Conservation (phyloP, 805 yeast genomes). For the Hemisphaericaspora nanyangensis region DNA sequence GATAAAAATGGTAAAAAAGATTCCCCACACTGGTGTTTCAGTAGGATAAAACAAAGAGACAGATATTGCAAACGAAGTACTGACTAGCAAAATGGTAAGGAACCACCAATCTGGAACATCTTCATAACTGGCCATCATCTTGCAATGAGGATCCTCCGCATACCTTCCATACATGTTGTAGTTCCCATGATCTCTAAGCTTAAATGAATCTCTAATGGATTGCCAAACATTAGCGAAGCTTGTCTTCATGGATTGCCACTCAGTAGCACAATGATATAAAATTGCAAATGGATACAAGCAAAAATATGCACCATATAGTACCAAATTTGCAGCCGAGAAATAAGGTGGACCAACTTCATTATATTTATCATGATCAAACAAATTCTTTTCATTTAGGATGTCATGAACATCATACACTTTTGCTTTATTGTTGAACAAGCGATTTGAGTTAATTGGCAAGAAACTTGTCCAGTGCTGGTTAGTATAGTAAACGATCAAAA, state of each 20-base stretch:
- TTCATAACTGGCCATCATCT: constrained; percentile 54
- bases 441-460: constrained; percentile 51
- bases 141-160: constrained; percentile 49
- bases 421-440: constrained; percentile 51
- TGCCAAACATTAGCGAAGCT: constrained; percentile 34
- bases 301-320: constrained; percentile 55
- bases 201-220: constrained; percentile 26
- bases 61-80: constrained; percentile 42
- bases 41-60: constrained; percentile 46
- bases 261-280: constrained; percentile 43
- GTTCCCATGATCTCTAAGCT: constrained; percentile 6
- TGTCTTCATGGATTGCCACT: constrained; percentile 39
- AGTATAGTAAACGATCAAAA: constrained; percentile 37
- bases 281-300: constrained; percentile 55
- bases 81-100: constrained; percentile 37
- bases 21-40: constrained; percentile 61
- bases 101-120: constrained; percentile 82
- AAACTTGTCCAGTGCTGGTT: constrained; percentile 49
- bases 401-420: constrained; percentile 42
- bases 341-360: constrained; percentile 61
- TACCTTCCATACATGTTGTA: constrained; percentile 20
- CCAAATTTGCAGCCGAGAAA: constrained; percentile 59
- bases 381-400: constrained; percentile 40
- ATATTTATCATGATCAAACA: constrained; percentile 46
- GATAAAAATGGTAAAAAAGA: constrained; percentile 53